Percentiles rank a stretch among this genome's conserved stretches.
phyloP scores from a whole-genome alignment of 2,329 filamentous ascomycete species.

The Talaromyces islandicus region DNA sequence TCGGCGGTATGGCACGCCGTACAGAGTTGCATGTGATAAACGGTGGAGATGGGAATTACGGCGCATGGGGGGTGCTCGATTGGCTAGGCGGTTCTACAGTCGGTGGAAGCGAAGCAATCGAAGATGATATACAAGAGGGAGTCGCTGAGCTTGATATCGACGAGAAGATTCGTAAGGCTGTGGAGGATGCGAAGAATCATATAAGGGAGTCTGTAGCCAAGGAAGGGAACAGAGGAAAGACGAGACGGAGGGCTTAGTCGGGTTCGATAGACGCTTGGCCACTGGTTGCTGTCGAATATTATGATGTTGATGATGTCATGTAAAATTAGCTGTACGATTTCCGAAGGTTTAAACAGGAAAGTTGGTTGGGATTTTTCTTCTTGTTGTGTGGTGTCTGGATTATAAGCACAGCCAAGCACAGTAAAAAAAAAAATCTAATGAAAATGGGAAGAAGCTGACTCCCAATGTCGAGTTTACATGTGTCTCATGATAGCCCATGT shows the following conservation, averaged over 20 bases:
- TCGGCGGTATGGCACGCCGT: constrained; percentile 53
- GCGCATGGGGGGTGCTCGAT: constrained; percentile 41
- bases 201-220: constrained; percentile 10
- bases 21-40: constrained; percentile 50
- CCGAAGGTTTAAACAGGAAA: constrained; percentile 3
- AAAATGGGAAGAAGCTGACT: constrained; percentile 25
- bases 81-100: constrained; percentile 38
- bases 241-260: constrained; percentile 3
- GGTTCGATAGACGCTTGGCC: no score
- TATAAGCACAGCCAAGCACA: constrained; percentile 24
- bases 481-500: constrained; percentile 26
- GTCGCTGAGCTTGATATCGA: constrained; percentile 28
- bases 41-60: constrained; percentile 41
- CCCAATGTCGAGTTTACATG: constrained; percentile 33
- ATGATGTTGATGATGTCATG: constrained; percentile 1
- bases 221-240: constrained; percentile 4
- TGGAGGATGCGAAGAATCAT: constrained; percentile 27
- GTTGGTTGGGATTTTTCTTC: constrained; percentile 8
- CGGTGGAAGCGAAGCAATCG: constrained; percentile 31
- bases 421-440: constrained; percentile 16
- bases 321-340: not conserved
- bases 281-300: not conserved
- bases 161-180: constrained; percentile 23
- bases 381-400: constrained; percentile 8
- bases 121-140: constrained; percentile 45